phyloP scores from a whole-genome alignment of 73 alveolate species.

The Symbiodinium pilosum region DNA sequence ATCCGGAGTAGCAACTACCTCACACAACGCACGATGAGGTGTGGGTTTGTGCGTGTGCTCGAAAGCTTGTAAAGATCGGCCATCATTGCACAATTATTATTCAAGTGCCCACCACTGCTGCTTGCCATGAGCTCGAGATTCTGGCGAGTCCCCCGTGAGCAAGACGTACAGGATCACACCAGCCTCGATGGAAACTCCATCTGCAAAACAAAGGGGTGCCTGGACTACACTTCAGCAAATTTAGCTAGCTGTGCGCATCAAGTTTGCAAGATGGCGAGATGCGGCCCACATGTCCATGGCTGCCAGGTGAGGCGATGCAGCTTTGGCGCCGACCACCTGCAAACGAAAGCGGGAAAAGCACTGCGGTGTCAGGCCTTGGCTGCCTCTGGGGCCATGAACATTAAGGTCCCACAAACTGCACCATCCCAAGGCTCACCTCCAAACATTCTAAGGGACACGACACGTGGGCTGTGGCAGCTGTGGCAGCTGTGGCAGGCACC shows the following conservation, averaged over 20 bases:
- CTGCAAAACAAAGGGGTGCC: neutral
- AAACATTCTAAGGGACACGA: no score
- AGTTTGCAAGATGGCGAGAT: neutral
- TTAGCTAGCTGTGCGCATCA: neutral
- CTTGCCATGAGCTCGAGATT: no score
- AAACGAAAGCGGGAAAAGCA: no score
- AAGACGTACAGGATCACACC: slow-evolving; percentile 59
- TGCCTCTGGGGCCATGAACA: slow-evolving; percentile 92
- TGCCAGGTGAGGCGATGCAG: slow-evolving; percentile 61
- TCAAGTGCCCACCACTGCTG: no score
- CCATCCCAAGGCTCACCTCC: slow-evolving; percentile 87
- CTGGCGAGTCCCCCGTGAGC: slow-evolving; percentile 70
- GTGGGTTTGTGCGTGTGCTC: no score
- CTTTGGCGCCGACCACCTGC: slow-evolving; percentile 58
- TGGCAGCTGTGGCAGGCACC: slow-evolving; percentile 6
- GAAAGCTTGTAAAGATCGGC: no score
- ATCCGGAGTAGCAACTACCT: no score
- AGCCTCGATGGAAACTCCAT: slow-evolving; percentile 2
- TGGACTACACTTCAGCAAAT: no score
- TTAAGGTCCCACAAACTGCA: slow-evolving; percentile 72
- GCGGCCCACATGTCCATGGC: slow-evolving; percentile 86
- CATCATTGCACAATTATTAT: no score
- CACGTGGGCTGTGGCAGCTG: no score
- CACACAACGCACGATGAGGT: no score
- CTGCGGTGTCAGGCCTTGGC: neutral